phyloP scores from a whole-genome alignment of 1,139 yeast genomes.

The Kluyveromyces marxianus region DNA sequence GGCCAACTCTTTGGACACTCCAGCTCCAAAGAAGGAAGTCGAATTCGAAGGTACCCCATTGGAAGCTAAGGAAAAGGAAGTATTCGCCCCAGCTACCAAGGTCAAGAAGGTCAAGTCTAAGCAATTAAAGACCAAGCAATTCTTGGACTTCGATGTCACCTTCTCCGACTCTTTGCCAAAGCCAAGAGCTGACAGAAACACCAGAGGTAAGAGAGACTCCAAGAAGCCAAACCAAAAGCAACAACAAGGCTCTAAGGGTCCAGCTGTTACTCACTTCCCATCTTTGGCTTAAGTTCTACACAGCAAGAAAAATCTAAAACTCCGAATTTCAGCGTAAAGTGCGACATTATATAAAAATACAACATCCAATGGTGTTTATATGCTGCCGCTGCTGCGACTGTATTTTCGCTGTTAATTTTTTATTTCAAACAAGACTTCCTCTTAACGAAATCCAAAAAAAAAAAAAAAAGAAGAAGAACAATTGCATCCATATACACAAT shows the following conservation, averaged over 20 bases:
- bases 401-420: too few relatives aligned
- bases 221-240: constrained; percentile 25
- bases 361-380: too few relatives aligned
- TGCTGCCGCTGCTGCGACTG: too few relatives aligned
- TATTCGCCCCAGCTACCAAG: constrained; percentile 47
- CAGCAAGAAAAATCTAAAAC: background rate
- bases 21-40: constrained; percentile 39
- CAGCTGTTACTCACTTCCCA: constrained; percentile 47
- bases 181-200: constrained; percentile 26
- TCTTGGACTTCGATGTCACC: constrained; percentile 58
- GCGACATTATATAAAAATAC: too few relatives aligned
- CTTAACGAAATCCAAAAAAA: too few relatives aligned
- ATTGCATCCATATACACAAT: too few relatives aligned
- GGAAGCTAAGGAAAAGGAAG: constrained; percentile 51
- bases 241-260: constrained; percentile 14
- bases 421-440: too few relatives aligned
- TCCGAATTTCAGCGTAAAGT: background rate
- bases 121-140: constrained; percentile 61
- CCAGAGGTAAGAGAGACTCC: constrained; percentile 27
- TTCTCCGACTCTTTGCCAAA: constrained; percentile 43
- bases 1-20: constrained; percentile 38
- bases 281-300: constrained; percentile 32
- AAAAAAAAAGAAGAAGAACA: too few relatives aligned
- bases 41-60: constrained; percentile 42
- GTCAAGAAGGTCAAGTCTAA: constrained; percentile 56